A percentile compares a stretch with the other conserved stretches of the same genome.
Evolutionary conservation across 805 yeast genomes (phyloP).

Genomic region (Torulaspora microellipsoides): DNA sequence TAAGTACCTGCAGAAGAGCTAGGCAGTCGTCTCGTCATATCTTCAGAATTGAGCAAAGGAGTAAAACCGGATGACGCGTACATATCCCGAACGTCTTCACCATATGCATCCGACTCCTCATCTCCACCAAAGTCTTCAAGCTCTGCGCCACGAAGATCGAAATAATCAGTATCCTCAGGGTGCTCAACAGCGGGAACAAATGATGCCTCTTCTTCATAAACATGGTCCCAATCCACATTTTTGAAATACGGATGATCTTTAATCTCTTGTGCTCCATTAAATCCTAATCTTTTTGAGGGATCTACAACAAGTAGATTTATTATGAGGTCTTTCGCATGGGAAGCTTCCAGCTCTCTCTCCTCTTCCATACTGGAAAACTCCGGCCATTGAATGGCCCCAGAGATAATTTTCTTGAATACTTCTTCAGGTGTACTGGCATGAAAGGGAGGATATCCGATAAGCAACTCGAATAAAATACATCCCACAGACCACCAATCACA

Average conservation of each 20-base stretch:
- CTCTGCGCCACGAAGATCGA: constrained; percentile 85
- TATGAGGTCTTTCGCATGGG: constrained; percentile 72
- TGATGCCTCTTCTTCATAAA: constrained; percentile 68
- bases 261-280: constrained; percentile 74
- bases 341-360: constrained; percentile 53
- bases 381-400: constrained; percentile 83
- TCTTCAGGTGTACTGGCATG: constrained; percentile 73
- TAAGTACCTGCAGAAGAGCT: constrained; percentile 1
- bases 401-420: constrained; percentile 78
- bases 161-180: constrained; percentile 87
- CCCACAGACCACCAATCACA: constrained; percentile 94
- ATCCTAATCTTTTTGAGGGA: constrained; percentile 68
- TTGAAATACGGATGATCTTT: constrained; percentile 73
- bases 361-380: constrained; percentile 44
- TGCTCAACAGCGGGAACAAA: constrained; percentile 76
- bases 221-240: constrained; percentile 65
- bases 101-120: constrained; percentile 10
- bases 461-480: constrained; percentile 85
- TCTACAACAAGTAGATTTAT: constrained; percentile 55
- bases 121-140: constrained; percentile 39
- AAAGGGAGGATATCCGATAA: constrained; percentile 94
- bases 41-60: constrained; percentile 32
- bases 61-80: constrained; percentile 39
- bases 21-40: constrained; percentile 17
- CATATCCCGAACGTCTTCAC: constrained; percentile 3